phyloP scores from a whole-genome alignment of 225 moss, liverwort and hornwort genomes.

The Polytrichum formosum region DNA sequence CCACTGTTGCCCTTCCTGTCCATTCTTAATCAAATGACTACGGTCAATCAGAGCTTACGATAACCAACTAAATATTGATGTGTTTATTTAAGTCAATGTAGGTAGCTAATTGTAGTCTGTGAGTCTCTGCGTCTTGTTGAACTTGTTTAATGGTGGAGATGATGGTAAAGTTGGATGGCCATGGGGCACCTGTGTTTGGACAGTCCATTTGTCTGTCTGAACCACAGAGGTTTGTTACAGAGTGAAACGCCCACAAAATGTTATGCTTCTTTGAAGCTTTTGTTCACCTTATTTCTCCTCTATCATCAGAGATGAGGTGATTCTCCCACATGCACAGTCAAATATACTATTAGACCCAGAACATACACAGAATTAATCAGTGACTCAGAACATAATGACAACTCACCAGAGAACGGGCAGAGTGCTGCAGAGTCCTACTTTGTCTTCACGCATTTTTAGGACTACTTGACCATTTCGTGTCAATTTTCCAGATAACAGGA shows the following conservation, averaged over 20 bases:
- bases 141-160: too few relatives aligned
- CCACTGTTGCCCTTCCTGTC: too few relatives aligned
- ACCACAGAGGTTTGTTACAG: background rate
- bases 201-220: background rate
- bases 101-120: too few relatives aligned
- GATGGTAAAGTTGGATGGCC: too few relatives aligned
- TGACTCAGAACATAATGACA: background rate
- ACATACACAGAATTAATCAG: background rate
- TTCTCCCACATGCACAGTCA: background rate
- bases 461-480: too few relatives aligned
- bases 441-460: too few relatives aligned
- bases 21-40: too few relatives aligned
- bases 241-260: background rate
- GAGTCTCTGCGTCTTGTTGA: too few relatives aligned
- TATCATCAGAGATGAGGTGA: background rate
- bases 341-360: background rate
- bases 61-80: too few relatives aligned
- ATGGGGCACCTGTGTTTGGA: background rate
- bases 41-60: too few relatives aligned
- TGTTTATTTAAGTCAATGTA: too few relatives aligned
- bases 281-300: background rate
- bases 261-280: background rate
- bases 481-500: constrained; percentile 19
- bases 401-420: background rate
- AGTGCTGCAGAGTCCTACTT: background rate